Base-by-base conservation (phyloP, 495 filamentous ascomycete genomes). In the Chaetomium fimeti region DNA sequence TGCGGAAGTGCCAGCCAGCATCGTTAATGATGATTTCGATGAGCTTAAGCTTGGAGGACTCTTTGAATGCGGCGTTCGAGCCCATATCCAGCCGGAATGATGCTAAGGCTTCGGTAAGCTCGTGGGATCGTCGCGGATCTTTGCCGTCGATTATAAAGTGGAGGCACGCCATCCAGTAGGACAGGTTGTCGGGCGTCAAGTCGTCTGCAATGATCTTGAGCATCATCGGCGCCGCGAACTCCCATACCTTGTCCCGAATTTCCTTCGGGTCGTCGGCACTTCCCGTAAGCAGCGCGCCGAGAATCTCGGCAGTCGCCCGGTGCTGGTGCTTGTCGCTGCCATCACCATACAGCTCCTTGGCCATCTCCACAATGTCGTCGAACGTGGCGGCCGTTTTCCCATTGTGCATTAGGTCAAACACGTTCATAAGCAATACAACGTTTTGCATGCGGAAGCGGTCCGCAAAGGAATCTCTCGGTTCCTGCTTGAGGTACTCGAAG, bases 311-410 rank as follows among this genome's bases (percentile, higher is more conserved):
- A 22, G 93, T 96, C 9, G 95, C 95, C 49, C 94, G 89, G 72
- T 99, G 94, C 73, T 98, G 93, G 76, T 99, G 95, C 74, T 97
- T 99, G 69, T 99, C 94, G 66, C 87, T 92, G 28, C 95, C 93
- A 77, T 98, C 94, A 25, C 89, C 93, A 68, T 89, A 97, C 3
- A 93, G 86, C 1, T 80, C 81, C 61, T 83, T 79, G 24, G 89
- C 83, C 61, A 94, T 80, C 64, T 92, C 87, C 67, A 95, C 86
- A 69, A 98, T 88, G 56, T 99, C 93, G n/a, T 90, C 84, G 68
- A 96, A 91, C 0, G 85, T 92, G 28, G 90, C 89, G 27, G 79
- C 77, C 0, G 93, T 91, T 51, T 89, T 76, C 2, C 84, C 90
- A 67, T 85, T 84, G 60, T 90, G 80, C 78, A 97, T 87, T 42